phyloP scores from a whole-genome alignment of 2,329 filamentous ascomycete genomes.

The Eutypa lata region DNA sequence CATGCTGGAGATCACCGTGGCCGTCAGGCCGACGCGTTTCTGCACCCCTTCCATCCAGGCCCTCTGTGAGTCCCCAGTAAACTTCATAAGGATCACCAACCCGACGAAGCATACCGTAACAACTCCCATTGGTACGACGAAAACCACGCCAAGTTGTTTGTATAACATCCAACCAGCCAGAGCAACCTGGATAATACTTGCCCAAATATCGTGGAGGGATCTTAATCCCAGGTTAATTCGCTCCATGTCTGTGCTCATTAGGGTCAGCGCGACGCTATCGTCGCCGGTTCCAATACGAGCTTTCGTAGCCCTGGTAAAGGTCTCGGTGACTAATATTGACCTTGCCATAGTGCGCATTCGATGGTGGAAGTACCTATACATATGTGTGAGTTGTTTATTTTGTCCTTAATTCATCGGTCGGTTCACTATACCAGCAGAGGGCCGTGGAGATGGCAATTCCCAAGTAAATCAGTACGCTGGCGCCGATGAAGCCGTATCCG shows the following conservation, averaged over 20 bases:
- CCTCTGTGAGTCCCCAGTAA: constrained; percentile 17
- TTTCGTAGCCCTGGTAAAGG: constrained; percentile 2
- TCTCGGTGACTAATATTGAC: constrained; percentile 1
- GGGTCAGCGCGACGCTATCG: constrained; percentile 37
- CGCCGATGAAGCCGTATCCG: constrained; percentile 8
- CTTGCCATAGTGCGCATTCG: constrained; percentile 23
- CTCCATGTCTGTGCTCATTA: constrained; percentile 46
- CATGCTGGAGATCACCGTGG: constrained; percentile 34
- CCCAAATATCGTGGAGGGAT: constrained; percentile 37
- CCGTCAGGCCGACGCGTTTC: constrained; percentile 26
- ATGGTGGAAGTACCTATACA: constrained; percentile 19
- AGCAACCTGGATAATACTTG: constrained; percentile 34
- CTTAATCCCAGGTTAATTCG: constrained; percentile 31
- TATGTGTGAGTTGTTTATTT: background rate
- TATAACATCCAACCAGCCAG: constrained; percentile 45
- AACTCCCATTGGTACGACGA: constrained; percentile 41
- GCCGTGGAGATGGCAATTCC: constrained; percentile 35
- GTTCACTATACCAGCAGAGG: constrained; percentile 31
- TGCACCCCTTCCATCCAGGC: constrained; percentile 33
- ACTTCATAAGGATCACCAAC: constrained; percentile 23
- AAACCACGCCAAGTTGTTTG: constrained; percentile 41
- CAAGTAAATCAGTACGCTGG: constrained; percentile 4
- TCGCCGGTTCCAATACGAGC: constrained; percentile 15
- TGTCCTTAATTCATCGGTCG: too few species aligned
- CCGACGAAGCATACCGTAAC: constrained; percentile 24